Conservation (phyloP, 345 rosid species). For the Lepidium sativum region DNA sequence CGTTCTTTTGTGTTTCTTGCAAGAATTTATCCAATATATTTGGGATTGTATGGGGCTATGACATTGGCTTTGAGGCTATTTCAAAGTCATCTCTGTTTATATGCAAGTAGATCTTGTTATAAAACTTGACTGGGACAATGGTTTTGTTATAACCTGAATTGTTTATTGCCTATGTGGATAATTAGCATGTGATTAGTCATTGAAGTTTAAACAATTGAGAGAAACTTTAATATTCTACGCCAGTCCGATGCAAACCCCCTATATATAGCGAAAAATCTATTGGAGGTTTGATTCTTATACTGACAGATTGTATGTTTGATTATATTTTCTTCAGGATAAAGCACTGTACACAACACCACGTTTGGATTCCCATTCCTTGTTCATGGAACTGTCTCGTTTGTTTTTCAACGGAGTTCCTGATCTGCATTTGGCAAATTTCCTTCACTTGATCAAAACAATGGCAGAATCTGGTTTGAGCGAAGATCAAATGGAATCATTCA, state of each 20-base stretch:
- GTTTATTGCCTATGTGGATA: background rate
- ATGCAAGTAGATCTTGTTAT: constrained; percentile 3
- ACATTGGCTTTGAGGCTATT: constrained; percentile 3
- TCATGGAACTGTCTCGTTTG: constrained; percentile 69
- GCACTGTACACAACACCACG: constrained; percentile 48
- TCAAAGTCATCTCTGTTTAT: background rate
- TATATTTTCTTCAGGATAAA: constrained; percentile 48
- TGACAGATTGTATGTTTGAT: background rate
- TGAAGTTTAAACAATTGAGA: background rate
- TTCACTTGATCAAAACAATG: constrained; percentile 73
- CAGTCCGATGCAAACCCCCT: background rate
- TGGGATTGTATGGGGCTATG: background rate
- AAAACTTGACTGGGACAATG: background rate
- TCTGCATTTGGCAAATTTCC: constrained; percentile 78
- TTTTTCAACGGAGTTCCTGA: constrained; percentile 63
- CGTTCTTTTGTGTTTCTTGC: constrained; percentile 10
- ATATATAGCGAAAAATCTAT: background rate
- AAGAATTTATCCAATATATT: background rate
- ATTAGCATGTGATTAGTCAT: background rate
- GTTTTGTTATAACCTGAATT: background rate
- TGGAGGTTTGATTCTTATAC: background rate
- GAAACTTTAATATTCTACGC: background rate
- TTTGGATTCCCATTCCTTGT: constrained; percentile 60
- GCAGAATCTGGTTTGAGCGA: constrained; percentile 57
- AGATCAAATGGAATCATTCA: constrained; percentile 69